Base-by-base conservation (phyloP, 306 rosid genomes). In the Lathyrus sativus region DNA sequence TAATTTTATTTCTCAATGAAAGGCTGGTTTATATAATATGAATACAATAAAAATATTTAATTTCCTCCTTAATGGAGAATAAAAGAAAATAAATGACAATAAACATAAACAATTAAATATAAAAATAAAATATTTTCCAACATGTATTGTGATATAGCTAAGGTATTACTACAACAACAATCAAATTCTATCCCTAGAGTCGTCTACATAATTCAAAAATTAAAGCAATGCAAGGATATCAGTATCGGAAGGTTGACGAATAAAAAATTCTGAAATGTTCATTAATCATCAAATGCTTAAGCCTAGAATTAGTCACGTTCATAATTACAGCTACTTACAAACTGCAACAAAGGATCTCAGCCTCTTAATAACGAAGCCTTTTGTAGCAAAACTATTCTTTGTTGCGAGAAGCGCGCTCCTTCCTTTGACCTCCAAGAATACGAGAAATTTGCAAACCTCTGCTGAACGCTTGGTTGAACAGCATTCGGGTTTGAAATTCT, bases 391-490 rank as follows among this genome's bases (percentile, higher is more conserved):
- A 61, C 68, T 73, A 79, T 65, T 79, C 83, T 62, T 74, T 79
- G 77, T 65, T 74, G 53, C 80, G 79, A 62, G 78, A 71, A 7
- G 81, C 68, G 1, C 81, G 78, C 49, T 80, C 84, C 81, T 76
- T 80, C 68, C 81, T 65, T 43, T 80, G 84, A 2, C 84, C 84
- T 2, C 84, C 84, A 28, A 80, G 81, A 67, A 80, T 76, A 67
- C 80, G 84, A 37, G 86, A 82, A 72, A 82, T 82, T 67, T 82
- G 84, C 73, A 82, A 59, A 48, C 81, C 86, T 79, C 86, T 68
- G 76, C 83, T 82, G 74, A 82, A 75, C 4, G 86, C 86, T 79
- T 78, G 86, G 70, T 82, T 78, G 78, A 78, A 82, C 67, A 82
- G 79, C 66, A 82, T 69, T 33, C 86, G 83, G 11, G 86, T 82